Evolutionary conservation across 352 stramenopile genomes (phyloP), one percentile per base, ranked within the genome.

Genomic region (Pythium oligandrum): DNA sequence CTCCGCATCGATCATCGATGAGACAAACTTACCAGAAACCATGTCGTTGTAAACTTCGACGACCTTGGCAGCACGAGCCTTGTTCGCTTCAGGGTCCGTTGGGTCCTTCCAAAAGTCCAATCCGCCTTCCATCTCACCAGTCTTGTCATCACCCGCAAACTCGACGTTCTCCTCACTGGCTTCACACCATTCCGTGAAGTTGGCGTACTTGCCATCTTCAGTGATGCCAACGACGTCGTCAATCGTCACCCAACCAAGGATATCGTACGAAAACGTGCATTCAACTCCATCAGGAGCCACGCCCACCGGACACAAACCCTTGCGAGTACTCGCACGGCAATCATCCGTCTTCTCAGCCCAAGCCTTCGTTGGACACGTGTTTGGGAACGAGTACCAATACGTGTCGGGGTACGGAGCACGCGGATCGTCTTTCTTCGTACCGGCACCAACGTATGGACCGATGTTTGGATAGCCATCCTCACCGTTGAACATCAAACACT

Each of bases 401-500:
- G 66, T 73, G 62, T 76, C 57, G 6, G 67, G 62, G 63, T 85
- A 88, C 31, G 67, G 64, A 1, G 63, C 73, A 4, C 68, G 64
- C 4, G 48, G 11, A 31, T 89, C 73, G 17, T 51, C 68, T 31
- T 56, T 50, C 50, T 82, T 77, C 4, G 43, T 46, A 30, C 66
- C 61, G 6, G 59, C 75, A 33, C 78, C 78, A 10, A 89, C 64
- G 36, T 82, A 93, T 8, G 78, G 76, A 7, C 83, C 83, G 38
- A 89, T 61, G 48, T 84, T 70, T 9, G 79, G 73, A 50, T 80
- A 59, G 7, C 64, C 71, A 7, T 83, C 44, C 32, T 82, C 71
- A n/a, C 83, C 83, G 56, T 86, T 88, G 38, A 89, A 87, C 40
- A 86, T 66, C 44, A 75, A 59, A 51, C 83, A 93, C 39, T 61